These are phyloP conservation scores for Mortierella sp. DNA, from an alignment of 371 early-diverging fungal species.

Conservation along the genomic window DNA sequence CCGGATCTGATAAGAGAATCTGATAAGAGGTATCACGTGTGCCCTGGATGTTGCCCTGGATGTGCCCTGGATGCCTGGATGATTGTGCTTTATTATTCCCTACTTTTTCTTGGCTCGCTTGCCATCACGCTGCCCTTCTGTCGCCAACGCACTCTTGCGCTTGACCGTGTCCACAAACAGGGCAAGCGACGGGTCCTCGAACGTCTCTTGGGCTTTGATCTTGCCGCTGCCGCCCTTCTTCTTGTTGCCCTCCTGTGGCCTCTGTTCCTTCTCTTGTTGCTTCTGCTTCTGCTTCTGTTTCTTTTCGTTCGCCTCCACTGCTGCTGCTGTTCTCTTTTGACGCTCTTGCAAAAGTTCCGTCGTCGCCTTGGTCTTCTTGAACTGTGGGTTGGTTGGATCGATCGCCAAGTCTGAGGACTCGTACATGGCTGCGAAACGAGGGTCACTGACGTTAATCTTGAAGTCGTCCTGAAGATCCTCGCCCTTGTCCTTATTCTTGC, in stretches of 20 bases:
- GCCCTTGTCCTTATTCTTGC: constrained; percentile 57
- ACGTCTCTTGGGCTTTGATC: constrained; percentile 28
- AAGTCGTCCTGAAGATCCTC: constrained; percentile 82
- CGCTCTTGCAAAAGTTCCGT: constrained; percentile 78
- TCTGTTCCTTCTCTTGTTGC: constrained; percentile 31
- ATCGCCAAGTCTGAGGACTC: constrained; percentile 92
- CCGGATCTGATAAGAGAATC: too few relatives aligned
- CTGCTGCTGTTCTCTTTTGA: constrained; percentile 60
- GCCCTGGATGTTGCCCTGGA: too few relatives aligned
- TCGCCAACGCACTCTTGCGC: constrained; percentile 65
- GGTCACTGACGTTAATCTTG: constrained; percentile 84
- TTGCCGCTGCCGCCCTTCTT: constrained; percentile 7
- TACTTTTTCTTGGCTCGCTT: constrained; percentile 43
- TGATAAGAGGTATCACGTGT: too few relatives aligned
- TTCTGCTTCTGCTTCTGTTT: constrained; percentile 35
- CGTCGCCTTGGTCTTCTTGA: constrained; percentile 95
- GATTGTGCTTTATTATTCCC: too few relatives aligned
- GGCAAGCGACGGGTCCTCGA: constrained; percentile 59
- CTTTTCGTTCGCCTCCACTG: constrained; percentile 40
- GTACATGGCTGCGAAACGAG: constrained; percentile 86
- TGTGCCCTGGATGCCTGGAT: too few relatives aligned
- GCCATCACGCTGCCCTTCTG: constrained; percentile 46
- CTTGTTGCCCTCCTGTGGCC: constrained; percentile 19
- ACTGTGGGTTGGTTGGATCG: constrained; percentile 95
- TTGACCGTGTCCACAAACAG: constrained; percentile 67